Evolutionary conservation across 2,329 filamentous ascomycete species (phyloP), one percentile per base, ranked within the genome.

Genomic region (Fusarium chaquense): DNA sequence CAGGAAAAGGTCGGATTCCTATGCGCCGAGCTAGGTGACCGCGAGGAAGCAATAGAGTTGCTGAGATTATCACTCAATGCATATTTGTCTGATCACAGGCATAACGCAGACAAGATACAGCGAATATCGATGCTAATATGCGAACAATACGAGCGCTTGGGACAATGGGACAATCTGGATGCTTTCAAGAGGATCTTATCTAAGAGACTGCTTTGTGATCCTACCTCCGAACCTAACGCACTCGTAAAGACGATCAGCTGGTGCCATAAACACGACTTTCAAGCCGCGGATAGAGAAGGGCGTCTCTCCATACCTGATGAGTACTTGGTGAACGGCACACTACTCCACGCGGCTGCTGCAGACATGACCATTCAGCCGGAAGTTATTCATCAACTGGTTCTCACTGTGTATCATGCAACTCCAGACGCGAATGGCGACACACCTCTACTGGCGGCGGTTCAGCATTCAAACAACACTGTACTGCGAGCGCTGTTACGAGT

Each of bases 141-240:
- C 18, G 53, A 65, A 5, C 60, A 65, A 5, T 65, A 65, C 32
- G 60, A 65, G 32, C 53, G 32, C 13, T 49, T 49, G 43, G 47
- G 45, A 1, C 46, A 65, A 40, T 44, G 53, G 47, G 32, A 53
- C 28, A 36, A 64, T 5, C 26, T 65, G 13, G 47, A 50, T 36
- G 62, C 62, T 6, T 65, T 65, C 33, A 65, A 54, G 36, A 49
- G 41, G 22, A 6, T 9, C 9, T 35, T 43, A 6, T 6, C 18
- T 26, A 5, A 18, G 7, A 7, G 12, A 11, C 12, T 66, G 7
- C 24, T 22, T 5, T 54, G 52, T 5, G 50, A 66, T 24, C 55
- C 62, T 0, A 38, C 61, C 4, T 61, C 55, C 2, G 62, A 55
- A 7, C 63, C 33, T 6, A 55, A 61, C 32, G 46, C 45, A 7